Evolutionary conservation across 1,139 yeast genomes (phyloP).

Genomic region (Debaryomyces psychrophilus): DNA sequence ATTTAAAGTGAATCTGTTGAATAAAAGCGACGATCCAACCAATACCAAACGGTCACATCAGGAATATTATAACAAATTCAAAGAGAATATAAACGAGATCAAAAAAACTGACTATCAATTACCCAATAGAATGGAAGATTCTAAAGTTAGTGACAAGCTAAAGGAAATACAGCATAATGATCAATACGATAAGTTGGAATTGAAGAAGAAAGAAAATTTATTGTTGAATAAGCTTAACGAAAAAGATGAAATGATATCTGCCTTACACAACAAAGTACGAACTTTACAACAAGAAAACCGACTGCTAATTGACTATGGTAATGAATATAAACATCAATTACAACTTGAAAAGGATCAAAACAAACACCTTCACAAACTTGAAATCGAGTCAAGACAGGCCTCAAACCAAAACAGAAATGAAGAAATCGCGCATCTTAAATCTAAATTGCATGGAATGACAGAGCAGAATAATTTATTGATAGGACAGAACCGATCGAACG

Average conservation of each 20-base stretch:
- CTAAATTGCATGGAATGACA: conserved; percentile 1
- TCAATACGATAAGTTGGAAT: conserved; percentile 4
- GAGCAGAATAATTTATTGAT: neutral
- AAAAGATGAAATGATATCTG: conserved; percentile 13
- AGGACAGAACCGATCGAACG: neutral
- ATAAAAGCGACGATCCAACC: neutral
- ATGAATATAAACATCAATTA: conserved; percentile 1
- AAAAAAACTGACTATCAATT: conserved; percentile 16
- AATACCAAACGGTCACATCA: neutral
- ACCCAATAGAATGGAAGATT: conserved; percentile 10
- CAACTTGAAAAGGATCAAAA: neutral
- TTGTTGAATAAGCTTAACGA: conserved; percentile 14
- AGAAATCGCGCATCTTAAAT: neutral
- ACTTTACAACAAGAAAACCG: conserved; percentile 10
- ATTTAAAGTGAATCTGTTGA: neutral
- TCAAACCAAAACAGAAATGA: neutral
- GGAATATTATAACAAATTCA: conserved; percentile 14
- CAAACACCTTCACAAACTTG: neutral
- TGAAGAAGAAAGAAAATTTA: conserved; percentile 13
- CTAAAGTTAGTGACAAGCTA: neutral
- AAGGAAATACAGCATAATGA: conserved; percentile 2
- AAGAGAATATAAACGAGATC: conserved; percentile 16
- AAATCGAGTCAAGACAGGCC: neutral
- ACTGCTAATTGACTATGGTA: neutral
- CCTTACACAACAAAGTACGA: conserved; percentile 6